phyloP scores from a whole-genome alignment of 768 basidiomycete genomes.

The Gautieria morchelliformis region DNA sequence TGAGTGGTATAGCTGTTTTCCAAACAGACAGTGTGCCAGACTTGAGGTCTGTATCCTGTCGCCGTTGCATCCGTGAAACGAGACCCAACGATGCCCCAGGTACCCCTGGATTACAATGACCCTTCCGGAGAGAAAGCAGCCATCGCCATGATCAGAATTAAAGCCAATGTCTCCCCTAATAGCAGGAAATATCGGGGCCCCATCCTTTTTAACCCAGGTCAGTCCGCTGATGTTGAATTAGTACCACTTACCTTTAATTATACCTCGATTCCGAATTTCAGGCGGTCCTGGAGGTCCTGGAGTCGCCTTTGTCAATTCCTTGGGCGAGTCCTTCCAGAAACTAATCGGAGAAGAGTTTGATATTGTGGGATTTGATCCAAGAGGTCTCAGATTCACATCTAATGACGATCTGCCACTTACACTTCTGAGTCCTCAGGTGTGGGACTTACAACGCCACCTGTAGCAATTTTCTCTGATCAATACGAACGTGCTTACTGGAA shows the following conservation, averaged over 20 bases:
- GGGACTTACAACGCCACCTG: slow-evolving; percentile 3
- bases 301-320: slow-evolving; percentile 18
- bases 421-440: slow-evolving; percentile 2
- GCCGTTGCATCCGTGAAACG: neutral
- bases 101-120: slow-evolving; percentile 36
- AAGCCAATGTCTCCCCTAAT: slow-evolving; percentile 21
- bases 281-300: slow-evolving; percentile 41
- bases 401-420: slow-evolving; percentile 32
- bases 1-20: slow-evolving; percentile 19
- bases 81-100: slow-evolving; percentile 18
- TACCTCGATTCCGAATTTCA: slow-evolving; percentile 7
- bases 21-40: slow-evolving; percentile 22
- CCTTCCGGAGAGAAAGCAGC: slow-evolving; percentile 28
- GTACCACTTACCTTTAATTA: neutral
- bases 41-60: slow-evolving; percentile 16
- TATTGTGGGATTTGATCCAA: no score
- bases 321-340: slow-evolving; percentile 18
- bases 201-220: slow-evolving; percentile 32
- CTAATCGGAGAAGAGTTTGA: slow-evolving; percentile 36
- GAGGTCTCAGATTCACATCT: no score
- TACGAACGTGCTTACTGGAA: slow-evolving; percentile 3
- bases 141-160: slow-evolving; percentile 35
- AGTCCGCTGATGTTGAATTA: neutral
- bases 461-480: neutral
- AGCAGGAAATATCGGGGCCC: slow-evolving; percentile 33